phyloP scores from a whole-genome alignment of 345 rosid genomes.

The Mangifera indica region DNA sequence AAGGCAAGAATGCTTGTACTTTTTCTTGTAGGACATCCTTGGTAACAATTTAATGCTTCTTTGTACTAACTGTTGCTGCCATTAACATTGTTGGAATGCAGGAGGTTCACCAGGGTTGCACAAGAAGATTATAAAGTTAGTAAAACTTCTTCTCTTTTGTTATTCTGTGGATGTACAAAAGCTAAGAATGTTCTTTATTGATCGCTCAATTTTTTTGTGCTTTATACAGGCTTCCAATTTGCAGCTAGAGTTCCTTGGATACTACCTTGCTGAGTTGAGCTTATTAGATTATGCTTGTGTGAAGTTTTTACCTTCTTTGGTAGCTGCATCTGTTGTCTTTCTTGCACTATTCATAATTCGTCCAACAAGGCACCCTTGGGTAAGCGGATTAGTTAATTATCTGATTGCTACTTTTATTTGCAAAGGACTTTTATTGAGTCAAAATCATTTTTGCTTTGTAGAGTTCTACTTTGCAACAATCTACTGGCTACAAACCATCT shows the following conservation, averaged over 20 bases:
- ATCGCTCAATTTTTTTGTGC: background rate
- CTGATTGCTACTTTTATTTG: background rate
- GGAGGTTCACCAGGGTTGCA: constrained; percentile 56
- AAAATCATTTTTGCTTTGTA: constrained; percentile 25
- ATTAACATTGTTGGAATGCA: constrained; percentile 20
- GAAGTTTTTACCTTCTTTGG: constrained; percentile 67
- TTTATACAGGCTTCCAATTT: constrained; percentile 41
- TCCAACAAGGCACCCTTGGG: constrained; percentile 74
- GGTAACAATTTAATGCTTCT: background rate
- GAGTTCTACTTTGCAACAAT: constrained; percentile 46
- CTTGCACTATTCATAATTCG: constrained; percentile 53
- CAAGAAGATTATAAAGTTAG: constrained; percentile 59
- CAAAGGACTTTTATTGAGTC: background rate
- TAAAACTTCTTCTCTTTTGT: constrained; percentile 7
- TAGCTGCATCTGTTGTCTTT: constrained; percentile 71
- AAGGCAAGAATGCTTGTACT: constrained; percentile 31
- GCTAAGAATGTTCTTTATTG: background rate
- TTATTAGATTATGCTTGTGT: constrained; percentile 64
- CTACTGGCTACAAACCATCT: constrained; percentile 46
- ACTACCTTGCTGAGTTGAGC: constrained; percentile 75
- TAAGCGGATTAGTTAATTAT: constrained; percentile 15
- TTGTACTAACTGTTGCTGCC: background rate
- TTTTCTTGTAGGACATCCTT: background rate
- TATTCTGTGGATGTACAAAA: background rate
- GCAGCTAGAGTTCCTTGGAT: constrained; percentile 71